Evolutionary conservation across 2,329 filamentous ascomycete genomes (phyloP), one percentile per base, ranked within the genome.

Genomic region (Nakataea oryzae): DNA sequence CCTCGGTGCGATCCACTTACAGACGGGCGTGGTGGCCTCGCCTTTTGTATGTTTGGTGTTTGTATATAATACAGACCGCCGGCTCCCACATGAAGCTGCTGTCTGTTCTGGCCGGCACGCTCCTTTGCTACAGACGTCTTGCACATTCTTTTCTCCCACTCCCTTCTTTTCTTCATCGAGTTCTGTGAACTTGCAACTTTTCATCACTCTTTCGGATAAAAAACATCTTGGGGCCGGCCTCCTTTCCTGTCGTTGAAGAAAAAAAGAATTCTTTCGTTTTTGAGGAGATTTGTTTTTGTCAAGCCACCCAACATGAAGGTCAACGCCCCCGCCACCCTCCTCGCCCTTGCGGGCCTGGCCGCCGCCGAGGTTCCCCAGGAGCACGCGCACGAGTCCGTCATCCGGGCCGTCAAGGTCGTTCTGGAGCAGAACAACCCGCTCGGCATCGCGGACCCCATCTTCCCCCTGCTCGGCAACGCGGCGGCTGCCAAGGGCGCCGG

Each of bases 361-460:
- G 65, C 71, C 21, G 72, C 72, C 61, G 78, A 82, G 70, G 79
- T 81, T 50, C 79, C 79, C 34, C 79, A 81, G 69, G 79, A 82
- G 67, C 78, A 82, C 69, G 75, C 78, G 5, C 79, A 83, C 70
- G 70, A 77, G 67, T 73, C 74, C 63, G 71, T 79, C 67, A 66
- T 81, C 61, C 66, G 69, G 27, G 70, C 67, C 34, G 72, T 76
- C 66, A 71, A 75, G 66, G 65, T 67, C 7, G 63, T 71, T n/a
- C 71, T 82, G 24, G 61, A 74, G 55, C 65, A 74, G 58, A 71
- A 81, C 73, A 82, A 83, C 70, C 80, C 80, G 1, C 74, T 77
- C 65, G 68, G 75, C 47, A 81, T 82, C 65, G 62, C 69, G 29
- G 77, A 79, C 64, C 68, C 78, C 29, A 73, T 82, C 59, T 83